phyloP scores from a whole-genome alignment of 441 rosid genomes.

The Jatropha multifida region DNA sequence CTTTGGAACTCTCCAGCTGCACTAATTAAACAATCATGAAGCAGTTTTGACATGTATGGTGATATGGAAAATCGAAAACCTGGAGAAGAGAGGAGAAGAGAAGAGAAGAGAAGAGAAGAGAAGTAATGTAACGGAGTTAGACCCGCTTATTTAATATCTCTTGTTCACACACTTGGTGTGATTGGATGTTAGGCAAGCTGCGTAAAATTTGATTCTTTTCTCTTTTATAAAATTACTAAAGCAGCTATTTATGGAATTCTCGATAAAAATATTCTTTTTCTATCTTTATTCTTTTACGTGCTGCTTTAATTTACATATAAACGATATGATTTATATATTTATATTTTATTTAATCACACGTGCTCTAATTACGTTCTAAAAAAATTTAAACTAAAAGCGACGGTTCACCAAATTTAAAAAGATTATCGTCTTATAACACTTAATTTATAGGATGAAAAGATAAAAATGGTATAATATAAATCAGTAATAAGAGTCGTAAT shows the following conservation, averaged over 20 bases:
- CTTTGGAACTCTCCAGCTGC: conserved; percentile 65
- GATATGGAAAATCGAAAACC: not conserved
- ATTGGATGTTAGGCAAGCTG: conserved; percentile 13
- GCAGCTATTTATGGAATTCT: not conserved
- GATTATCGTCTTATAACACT: too few species aligned
- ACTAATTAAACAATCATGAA: conserved; percentile 19
- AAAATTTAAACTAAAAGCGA: too few species aligned
- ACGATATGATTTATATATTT: too few species aligned
- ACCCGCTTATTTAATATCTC: not conserved
- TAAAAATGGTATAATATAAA: not conserved
- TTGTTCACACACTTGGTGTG: conserved; percentile 30
- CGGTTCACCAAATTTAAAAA: too few species aligned
- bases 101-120: not conserved
- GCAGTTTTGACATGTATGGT: too few species aligned
- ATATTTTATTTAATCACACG: too few species aligned
- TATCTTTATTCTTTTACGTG: too few species aligned
- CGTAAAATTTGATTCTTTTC: not conserved
- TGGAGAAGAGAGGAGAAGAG: not conserved
- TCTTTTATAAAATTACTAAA: conserved; percentile 23
- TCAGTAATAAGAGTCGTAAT: conserved; percentile 1
- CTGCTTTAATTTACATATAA: too few species aligned
- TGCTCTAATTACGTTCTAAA: too few species aligned
- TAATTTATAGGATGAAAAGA: too few species aligned
- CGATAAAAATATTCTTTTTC: not conserved
- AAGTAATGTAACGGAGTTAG: not conserved